Conservation (phyloP, 768 basidiomycete genomes). For the Phaeotremella skinneri region DNA sequence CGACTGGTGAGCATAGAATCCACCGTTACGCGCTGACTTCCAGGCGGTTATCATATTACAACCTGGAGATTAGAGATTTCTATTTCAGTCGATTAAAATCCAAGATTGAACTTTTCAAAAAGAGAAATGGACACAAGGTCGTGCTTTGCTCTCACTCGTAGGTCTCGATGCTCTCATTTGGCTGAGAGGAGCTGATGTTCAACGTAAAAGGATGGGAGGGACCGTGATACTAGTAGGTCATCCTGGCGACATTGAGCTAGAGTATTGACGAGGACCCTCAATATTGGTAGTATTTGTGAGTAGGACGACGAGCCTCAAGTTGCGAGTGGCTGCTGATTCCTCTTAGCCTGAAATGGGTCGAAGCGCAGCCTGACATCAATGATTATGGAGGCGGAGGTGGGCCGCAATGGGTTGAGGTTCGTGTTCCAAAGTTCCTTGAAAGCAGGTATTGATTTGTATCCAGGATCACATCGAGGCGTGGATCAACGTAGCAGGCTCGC, state of each 20-base stretch:
- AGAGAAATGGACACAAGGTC: slow-evolving; percentile 69
- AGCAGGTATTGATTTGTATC: not conserved
- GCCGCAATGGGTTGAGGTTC: slow-evolving; percentile 83
- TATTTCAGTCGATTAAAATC: slow-evolving; percentile 61
- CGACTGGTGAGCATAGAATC: slow-evolving; percentile 65
- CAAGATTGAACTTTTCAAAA: slow-evolving; percentile 75
- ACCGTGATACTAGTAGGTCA: slow-evolving; percentile 43
- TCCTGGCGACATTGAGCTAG: too few relatives aligned
- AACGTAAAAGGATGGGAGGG: slow-evolving; percentile 47
- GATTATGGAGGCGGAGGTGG: slow-evolving; percentile 66
- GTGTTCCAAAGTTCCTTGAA: slow-evolving; percentile 10
- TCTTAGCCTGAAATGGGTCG: slow-evolving; percentile 90
- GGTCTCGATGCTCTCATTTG: slow-evolving; percentile 36
- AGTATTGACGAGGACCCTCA: not conserved
- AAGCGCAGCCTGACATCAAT: slow-evolving; percentile 65
- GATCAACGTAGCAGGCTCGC: slow-evolving; percentile 79
- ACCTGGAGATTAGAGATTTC: slow-evolving; percentile 68
- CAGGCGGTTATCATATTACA: slow-evolving; percentile 60
- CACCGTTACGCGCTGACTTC: not conserved
- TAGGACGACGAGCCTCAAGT: too few relatives aligned
- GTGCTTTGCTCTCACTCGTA: slow-evolving; percentile 65
- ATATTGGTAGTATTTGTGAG: slow-evolving; percentile 76
- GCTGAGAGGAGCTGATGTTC: not conserved
- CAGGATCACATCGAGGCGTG: slow-evolving; percentile 79
- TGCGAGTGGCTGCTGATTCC: not conserved